phyloP scores from a whole-genome alignment of 139 green algal genomes.

The Yamagishiella unicocca region DNA sequence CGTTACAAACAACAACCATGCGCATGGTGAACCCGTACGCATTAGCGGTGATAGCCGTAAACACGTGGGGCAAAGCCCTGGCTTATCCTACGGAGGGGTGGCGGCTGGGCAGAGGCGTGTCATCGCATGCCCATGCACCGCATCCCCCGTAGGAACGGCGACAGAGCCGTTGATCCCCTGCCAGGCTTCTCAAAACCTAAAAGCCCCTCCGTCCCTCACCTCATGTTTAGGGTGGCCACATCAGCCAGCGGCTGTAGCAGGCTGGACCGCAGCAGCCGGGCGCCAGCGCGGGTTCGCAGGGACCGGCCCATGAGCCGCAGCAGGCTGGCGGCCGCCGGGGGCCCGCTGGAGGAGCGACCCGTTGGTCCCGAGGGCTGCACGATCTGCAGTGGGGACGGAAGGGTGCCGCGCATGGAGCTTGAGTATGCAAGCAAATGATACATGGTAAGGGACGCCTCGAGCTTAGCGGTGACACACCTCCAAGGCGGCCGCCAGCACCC shows the following conservation, averaged over 20 bases:
- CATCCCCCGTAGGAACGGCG: too few relatives aligned
- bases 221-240: slow-evolving; percentile 76
- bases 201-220: slow-evolving; percentile 52
- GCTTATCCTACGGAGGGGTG: too few relatives aligned
- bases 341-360: slow-evolving; percentile 12
- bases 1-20: too few relatives aligned
- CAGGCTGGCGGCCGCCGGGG: slow-evolving; percentile 21
- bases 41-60: too few relatives aligned
- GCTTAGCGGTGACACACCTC: not conserved
- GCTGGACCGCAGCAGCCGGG: slow-evolving; percentile 81
- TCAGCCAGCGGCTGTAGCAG: slow-evolving; percentile 91
- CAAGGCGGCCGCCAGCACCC: slow-evolving; percentile 55
- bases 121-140: too few relatives aligned
- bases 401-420: too few relatives aligned
- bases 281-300: slow-evolving; percentile 68
- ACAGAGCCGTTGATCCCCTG: too few relatives aligned
- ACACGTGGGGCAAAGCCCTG: too few relatives aligned
- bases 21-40: too few relatives aligned
- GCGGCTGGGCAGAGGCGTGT: too few relatives aligned
- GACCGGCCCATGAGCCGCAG: slow-evolving; percentile 69
- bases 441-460: too few relatives aligned
- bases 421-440: too few relatives aligned
- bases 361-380: slow-evolving; percentile 51
- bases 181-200: not conserved
- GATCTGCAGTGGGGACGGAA: slow-evolving; percentile 48